Conservation (phyloP, 129 eudicot species). For the Tanacetum coccineum region DNA sequence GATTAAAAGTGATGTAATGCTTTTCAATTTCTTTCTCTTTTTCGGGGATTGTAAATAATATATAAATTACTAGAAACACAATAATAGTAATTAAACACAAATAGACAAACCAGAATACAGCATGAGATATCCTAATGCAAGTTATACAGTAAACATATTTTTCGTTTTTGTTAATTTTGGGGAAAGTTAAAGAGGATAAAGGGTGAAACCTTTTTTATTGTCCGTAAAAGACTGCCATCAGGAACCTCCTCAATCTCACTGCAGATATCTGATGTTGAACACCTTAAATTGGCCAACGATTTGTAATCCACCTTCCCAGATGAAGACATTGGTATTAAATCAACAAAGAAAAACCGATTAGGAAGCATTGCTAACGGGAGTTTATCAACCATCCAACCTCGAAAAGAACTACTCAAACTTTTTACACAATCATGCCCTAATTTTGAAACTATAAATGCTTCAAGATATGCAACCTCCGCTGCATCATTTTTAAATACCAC, state of each 20-base stretch:
- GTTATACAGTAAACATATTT: neutral
- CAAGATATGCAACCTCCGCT: conserved; percentile 49
- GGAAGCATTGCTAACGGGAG: conserved; percentile 76
- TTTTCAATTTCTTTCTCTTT: too few relatives aligned
- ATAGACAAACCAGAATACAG: neutral
- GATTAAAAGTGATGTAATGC: too few relatives aligned
- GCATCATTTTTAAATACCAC: conserved; percentile 40
- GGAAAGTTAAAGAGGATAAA: conserved; percentile 10
- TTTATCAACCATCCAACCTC: conserved; percentile 66
- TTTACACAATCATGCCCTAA: conserved; percentile 25
- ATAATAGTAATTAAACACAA: neutral
- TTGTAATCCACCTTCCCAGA: conserved; percentile 77
- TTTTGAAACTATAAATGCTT: conserved; percentile 53
- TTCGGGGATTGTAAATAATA: too few relatives aligned
- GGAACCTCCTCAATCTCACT: conserved; percentile 32
- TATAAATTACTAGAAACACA: too few relatives aligned
- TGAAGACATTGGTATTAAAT: conserved; percentile 64
- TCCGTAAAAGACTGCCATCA: conserved; percentile 40
- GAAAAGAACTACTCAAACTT: conserved; percentile 36
- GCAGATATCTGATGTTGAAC: conserved; percentile 23
- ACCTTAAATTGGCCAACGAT: conserved; percentile 37
- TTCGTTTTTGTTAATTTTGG: neutral
- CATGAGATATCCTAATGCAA: conserved; percentile 7
- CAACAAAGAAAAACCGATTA: conserved; percentile 35
- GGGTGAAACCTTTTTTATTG: conserved; percentile 48